Conservation (phyloP, 192 early-diverging fungal species). For the Funneliformis mosseae region DNA sequence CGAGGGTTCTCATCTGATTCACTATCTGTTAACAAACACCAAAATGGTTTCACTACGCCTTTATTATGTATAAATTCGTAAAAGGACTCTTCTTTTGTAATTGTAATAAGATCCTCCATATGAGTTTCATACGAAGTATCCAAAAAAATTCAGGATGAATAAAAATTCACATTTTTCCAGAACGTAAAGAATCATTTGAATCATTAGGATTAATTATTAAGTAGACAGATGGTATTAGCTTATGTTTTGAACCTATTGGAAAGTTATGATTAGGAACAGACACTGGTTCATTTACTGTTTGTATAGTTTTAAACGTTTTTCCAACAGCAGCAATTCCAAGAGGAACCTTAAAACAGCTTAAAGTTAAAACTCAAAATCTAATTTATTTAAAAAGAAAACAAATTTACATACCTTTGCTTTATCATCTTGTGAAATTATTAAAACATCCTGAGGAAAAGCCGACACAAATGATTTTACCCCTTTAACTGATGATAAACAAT, state of each 20-base stretch:
- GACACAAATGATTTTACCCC: not conserved
- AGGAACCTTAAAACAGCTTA: not conserved
- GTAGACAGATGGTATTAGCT: not conserved
- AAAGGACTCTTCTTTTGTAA: not conserved
- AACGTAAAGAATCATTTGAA: not conserved
- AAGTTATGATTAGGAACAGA: not conserved
- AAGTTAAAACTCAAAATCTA: too few species aligned
- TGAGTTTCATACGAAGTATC: not conserved
- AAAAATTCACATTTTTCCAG: not conserved
- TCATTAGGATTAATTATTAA: not conserved
- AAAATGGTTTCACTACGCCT: not conserved
- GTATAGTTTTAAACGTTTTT: not conserved
- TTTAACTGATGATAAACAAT: not conserved
- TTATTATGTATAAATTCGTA: not conserved
- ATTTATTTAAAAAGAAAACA: too few species aligned
- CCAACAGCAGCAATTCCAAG: not conserved
- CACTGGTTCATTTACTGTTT: not conserved
- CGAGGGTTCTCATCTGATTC: not conserved
- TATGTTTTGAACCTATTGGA: not conserved
- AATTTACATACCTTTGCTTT: not conserved
- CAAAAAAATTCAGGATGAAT: not conserved
- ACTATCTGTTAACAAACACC: not conserved
- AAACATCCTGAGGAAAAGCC: not conserved
- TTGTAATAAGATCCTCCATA: not conserved
- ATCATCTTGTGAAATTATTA: not conserved